Conservation (phyloP, 2,329 filamentous ascomycete genomes). For the Botrytis pseudocinerea region DNA sequence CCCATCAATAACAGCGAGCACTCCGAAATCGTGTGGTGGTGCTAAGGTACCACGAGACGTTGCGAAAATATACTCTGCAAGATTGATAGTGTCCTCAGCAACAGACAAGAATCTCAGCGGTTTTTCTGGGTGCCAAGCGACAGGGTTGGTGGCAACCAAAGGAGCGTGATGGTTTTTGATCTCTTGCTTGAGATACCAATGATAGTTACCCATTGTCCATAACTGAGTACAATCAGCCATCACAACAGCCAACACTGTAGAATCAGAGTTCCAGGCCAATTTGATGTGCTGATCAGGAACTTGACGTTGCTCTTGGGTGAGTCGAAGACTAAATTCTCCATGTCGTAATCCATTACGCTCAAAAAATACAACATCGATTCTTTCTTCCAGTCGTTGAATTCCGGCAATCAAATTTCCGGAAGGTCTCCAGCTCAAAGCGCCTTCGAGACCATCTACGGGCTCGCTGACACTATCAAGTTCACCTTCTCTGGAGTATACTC, state of each 20-base stretch:
- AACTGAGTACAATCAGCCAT: slow-evolving; percentile 77
- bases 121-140: slow-evolving; percentile 83
- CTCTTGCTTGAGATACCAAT: slow-evolving; percentile 97
- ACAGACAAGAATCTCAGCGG: slow-evolving; percentile 65
- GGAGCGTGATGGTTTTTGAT: slow-evolving; percentile 50
- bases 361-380: slow-evolving; percentile 88
- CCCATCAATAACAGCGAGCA: slow-evolving; percentile 84
- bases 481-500: slow-evolving; percentile 89
- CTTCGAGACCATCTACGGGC: slow-evolving; percentile 89
- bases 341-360: slow-evolving; percentile 97
- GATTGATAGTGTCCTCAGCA: slow-evolving; percentile 52
- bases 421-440: slow-evolving; percentile 85
- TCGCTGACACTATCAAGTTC: slow-evolving; percentile 91
- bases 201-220: slow-evolving; percentile 97
- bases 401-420: slow-evolving; percentile 88
- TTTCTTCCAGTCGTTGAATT: slow-evolving; percentile 68
- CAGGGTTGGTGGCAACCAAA: slow-evolving; percentile 39
- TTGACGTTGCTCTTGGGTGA: slow-evolving; percentile 59
- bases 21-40: slow-evolving; percentile 74
- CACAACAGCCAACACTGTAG: slow-evolving; percentile 82
- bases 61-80: slow-evolving; percentile 68
- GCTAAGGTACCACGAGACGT: slow-evolving; percentile 67
- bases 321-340: slow-evolving; percentile 82
- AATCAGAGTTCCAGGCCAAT: slow-evolving; percentile 89
- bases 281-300: slow-evolving; percentile 58